A percentile compares a stretch with the other conserved stretches of the same genome.
Evolutionary conservation across 139 green algal genomes (phyloP).

Genomic region (Zygnema cylindricum): DNA sequence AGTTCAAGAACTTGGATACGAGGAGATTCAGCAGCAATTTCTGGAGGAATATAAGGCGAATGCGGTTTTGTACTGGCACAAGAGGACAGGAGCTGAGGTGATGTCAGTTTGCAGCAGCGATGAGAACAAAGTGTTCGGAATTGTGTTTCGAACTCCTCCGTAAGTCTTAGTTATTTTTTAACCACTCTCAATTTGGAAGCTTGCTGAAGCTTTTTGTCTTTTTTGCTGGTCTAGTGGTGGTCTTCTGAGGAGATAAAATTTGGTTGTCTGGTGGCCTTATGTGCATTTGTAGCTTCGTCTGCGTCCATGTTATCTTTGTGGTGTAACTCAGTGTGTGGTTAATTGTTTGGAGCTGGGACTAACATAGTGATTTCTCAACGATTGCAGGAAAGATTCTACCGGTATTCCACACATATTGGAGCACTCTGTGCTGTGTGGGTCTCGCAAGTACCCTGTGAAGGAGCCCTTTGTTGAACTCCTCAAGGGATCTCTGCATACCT

Average conservation of each 20-base stretch:
- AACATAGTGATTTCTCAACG: no score
- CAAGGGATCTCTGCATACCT: constrained; percentile 97
- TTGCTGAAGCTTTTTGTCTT: not conserved
- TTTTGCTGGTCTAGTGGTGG: not conserved
- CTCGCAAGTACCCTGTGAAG: constrained; percentile 85
- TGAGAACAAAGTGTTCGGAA: constrained; percentile 99
- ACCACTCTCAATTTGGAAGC: no score
- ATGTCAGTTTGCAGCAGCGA: constrained; percentile 93
- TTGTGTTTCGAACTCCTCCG: constrained; percentile 93
- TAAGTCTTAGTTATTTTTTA: constrained; percentile 28
- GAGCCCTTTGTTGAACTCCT: constrained; percentile 98
- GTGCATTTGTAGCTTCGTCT: no score
- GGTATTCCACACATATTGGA: constrained; percentile 98
- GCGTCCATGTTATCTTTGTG: no score
- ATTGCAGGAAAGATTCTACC: constrained; percentile 65
- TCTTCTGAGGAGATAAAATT: not conserved
- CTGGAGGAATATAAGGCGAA: constrained; percentile 64
- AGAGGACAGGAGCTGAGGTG: constrained; percentile 85
- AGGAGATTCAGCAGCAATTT: constrained; percentile 57
- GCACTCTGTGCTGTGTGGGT: constrained; percentile 95
- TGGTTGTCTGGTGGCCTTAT: no score
- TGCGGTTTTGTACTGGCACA: constrained; percentile 79
- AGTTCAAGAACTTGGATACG: constrained; percentile 59
- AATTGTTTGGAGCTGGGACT: no score
- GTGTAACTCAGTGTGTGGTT: no score